Evolutionary conservation across 2,329 filamentous ascomycete genomes (phyloP), one percentile per base, ranked within the genome.

Genomic region (Fusarium tjaetaba): DNA sequence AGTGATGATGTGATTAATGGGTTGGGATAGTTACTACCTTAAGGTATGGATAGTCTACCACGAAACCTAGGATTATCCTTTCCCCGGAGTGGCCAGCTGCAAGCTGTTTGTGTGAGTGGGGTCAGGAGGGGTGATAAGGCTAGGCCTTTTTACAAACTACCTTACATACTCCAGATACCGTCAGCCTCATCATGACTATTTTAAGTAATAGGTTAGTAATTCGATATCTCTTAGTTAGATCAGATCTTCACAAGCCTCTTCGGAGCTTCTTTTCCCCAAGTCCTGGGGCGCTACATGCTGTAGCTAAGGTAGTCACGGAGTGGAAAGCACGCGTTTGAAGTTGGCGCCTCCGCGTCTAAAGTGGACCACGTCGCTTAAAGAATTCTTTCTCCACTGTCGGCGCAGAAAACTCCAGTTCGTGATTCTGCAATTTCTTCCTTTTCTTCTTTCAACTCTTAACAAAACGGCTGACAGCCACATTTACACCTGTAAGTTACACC

Each of bases 351-450:
- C 22, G 67, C 71, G 67, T 71, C 57, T 70, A 69, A 39, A 20
- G 61, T 57, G 38, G 39, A 56, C 10, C 70, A 16, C 24, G 39
- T 72, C 71, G 71, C 71, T 73, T 74, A 73, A 22, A 38, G 30
- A n/a, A 46, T 39, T n/a, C 41, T 28, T 64, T 53, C 52, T 60
- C 70, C 71, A 73, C 68, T 26, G 11, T 32, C 38, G 38, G 52
- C 22, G 36, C 61, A 77, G 71, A 77, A 73, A 72, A 69, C 62
- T 65, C 49, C 59, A 61, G 46, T 68, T 68, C 51, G 56, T 60
- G 72, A 61, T 70, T 73, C 69, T 76, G 48, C 67, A 70, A 68
- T 70, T 68, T 78, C 66, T 62, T 75, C 46, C 48, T 70, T 38
- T 61, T 72, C 48, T 70, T 42, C 58, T 74, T 68, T 51, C 62